phyloP scores from a whole-genome alignment of 495 filamentous ascomycete genomes.

The Neurospora sp. region DNA sequence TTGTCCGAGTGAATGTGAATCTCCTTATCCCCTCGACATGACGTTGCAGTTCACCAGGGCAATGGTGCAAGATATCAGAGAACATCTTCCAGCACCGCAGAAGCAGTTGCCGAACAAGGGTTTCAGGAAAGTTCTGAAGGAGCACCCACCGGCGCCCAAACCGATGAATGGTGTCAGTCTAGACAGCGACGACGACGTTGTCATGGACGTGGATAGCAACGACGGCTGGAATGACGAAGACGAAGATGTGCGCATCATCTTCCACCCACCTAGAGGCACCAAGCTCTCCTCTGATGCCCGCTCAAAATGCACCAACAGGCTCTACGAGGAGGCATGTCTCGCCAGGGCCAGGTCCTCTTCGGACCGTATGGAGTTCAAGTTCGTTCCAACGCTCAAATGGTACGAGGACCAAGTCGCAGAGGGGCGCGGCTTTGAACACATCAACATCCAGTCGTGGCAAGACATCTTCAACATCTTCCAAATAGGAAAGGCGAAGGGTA shows the following conservation, averaged over 20 bases:
- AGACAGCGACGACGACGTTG: not conserved
- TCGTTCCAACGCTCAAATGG: slow-evolving; percentile 32
- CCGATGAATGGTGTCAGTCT: not conserved
- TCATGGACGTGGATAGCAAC: slow-evolving; percentile 9
- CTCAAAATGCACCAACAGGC: slow-evolving; percentile 28
- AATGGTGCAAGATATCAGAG: slow-evolving; percentile 14
- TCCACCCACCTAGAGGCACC: slow-evolving; percentile 29
- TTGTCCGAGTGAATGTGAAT: slow-evolving; percentile 5
- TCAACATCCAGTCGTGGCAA: slow-evolving; percentile 27
- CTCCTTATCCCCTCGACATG: slow-evolving; percentile 12
- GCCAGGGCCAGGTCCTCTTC: slow-evolving; percentile 10
- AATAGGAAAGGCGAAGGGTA: slow-evolving; percentile 6
- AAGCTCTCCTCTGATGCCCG: slow-evolving; percentile 4
- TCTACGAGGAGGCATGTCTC: slow-evolving; percentile 26
- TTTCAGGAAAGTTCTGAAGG: slow-evolving; percentile 9
- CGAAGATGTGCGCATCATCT: slow-evolving; percentile 28
- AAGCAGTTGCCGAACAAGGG: slow-evolving; percentile 10
- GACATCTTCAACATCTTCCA: slow-evolving; percentile 19
- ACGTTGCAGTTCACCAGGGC: slow-evolving; percentile 12
- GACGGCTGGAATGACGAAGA: slow-evolving; percentile 4
- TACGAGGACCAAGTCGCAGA: slow-evolving; percentile 31
- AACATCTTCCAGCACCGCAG: slow-evolving; percentile 20
- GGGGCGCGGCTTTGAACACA: slow-evolving; percentile 28
- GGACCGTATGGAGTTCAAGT: slow-evolving; percentile 24
- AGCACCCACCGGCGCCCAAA: not conserved